Conservation (phyloP, 1,284 basidiomycete genomes). For the Malassezia sp. region DNA sequence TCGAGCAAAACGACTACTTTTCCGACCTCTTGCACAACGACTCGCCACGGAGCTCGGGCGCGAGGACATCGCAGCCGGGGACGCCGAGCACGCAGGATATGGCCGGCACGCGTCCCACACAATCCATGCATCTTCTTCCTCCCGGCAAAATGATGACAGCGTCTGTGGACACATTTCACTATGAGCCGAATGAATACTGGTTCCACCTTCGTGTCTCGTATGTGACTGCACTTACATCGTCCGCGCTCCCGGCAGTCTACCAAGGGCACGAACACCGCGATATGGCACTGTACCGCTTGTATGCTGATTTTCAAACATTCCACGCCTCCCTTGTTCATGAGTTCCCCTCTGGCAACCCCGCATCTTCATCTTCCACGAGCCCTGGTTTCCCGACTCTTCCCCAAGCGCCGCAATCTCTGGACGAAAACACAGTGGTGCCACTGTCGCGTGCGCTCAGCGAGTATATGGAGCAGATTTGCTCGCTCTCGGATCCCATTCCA, state of each 20-base stretch:
- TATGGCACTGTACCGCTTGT: constrained; percentile 82
- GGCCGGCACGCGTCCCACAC: too few species aligned
- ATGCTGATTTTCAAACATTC: constrained; percentile 98
- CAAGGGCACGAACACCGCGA: constrained; percentile 51
- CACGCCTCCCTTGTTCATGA: constrained; percentile 63
- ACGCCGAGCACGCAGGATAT: too few species aligned
- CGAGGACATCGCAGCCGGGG: too few species aligned
- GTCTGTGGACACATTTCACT: constrained; percentile 90
- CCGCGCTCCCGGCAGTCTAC: constrained; percentile 22
- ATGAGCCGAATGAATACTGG: constrained; percentile 92
- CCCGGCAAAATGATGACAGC: constrained; percentile 66
- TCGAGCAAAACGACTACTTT: too few species aligned
- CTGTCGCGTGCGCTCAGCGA: constrained; percentile 74
- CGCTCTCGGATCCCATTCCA: constrained; percentile 64
- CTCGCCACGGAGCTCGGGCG: too few species aligned
- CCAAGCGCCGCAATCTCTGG: constrained; percentile 30
- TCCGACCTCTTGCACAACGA: too few species aligned
- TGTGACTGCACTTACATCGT: constrained; percentile 26
- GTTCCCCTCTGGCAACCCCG: constrained; percentile 60
- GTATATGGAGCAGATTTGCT: constrained; percentile 70
- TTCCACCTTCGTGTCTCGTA: constrained; percentile 83
- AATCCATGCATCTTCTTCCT: constrained; percentile 16
- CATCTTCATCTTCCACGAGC: constrained; percentile 86
- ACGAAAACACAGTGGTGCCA: constrained; percentile 71
- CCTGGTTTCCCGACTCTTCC: constrained; percentile 50